phyloP scores from a whole-genome alignment of 306 rosid species.

The Gillenia trifoliata region DNA sequence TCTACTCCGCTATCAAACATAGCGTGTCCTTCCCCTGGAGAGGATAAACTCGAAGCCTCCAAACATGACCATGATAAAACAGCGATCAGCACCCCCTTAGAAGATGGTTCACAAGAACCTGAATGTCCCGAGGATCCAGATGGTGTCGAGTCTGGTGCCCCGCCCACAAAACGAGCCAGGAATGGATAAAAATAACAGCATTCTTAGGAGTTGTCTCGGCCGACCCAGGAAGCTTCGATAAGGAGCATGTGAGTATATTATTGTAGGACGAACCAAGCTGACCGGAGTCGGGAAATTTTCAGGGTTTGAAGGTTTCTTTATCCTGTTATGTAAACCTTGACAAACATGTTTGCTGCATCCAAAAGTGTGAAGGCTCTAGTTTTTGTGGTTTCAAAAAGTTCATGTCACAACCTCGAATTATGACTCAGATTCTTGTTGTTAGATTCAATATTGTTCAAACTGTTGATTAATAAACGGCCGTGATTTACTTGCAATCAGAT shows the following conservation, averaged over 20 bases:
- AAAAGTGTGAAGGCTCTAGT: neutral
- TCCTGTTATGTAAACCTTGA: too few relatives aligned
- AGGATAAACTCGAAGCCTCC: slow-evolving; percentile 24
- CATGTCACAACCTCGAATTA: neutral
- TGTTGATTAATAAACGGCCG: too few relatives aligned
- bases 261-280: neutral
- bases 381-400: too few relatives aligned
- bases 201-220: neutral
- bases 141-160: slow-evolving; percentile 26
- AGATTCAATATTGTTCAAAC: neutral
- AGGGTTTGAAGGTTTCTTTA: neutral
- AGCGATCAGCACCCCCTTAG: slow-evolving; percentile 15
- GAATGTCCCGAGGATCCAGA: slow-evolving; percentile 15
- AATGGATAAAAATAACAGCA: slow-evolving; percentile 19
- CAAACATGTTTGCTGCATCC: neutral
- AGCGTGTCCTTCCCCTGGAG: slow-evolving; percentile 11
- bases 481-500: too few relatives aligned
- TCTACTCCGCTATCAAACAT: slow-evolving; percentile 19
- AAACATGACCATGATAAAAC: slow-evolving; percentile 19
- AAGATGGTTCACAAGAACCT: slow-evolving; percentile 33
- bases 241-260: neutral
- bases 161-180: slow-evolving; percentile 56
- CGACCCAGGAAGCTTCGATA: neutral
- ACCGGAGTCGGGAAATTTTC: too few relatives aligned
- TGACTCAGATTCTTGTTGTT: neutral